A percentile compares a stretch with the other conserved stretches of the same genome.
phyloP scores from a whole-genome alignment of 1,139 yeast species.

The Kodamaea plutei region DNA sequence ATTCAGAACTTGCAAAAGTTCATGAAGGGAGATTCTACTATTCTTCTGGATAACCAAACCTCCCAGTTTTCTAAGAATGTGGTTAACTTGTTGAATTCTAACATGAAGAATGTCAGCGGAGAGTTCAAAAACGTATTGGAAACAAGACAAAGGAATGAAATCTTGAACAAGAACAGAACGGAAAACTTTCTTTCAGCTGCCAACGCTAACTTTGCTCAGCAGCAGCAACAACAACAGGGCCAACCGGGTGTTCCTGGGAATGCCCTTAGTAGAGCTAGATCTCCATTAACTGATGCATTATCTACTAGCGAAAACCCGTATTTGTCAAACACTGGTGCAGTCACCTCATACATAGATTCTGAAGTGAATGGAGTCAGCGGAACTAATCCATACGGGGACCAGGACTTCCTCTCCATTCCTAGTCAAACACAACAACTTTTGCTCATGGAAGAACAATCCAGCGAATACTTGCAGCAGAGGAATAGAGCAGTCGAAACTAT shows the following conservation, averaged over 20 bases:
- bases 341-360: constrained; percentile 7
- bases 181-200: constrained; percentile 71
- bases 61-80: constrained; percentile 80
- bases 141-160: constrained; percentile 78
- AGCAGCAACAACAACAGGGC: constrained; percentile 8
- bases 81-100: constrained; percentile 77
- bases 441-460: constrained; percentile 72
- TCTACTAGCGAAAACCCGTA: constrained; percentile 40
- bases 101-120: constrained; percentile 87
- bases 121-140: constrained; percentile 87
- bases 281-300: constrained; percentile 6
- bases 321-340: constrained; percentile 16
- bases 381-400: constrained; percentile 17
- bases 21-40: constrained; percentile 44
- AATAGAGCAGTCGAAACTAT: constrained; percentile 91
- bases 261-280: constrained; percentile 10
- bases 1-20: constrained; percentile 62
- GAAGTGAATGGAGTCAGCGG: constrained; percentile 3
- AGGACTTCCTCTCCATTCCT: constrained; percentile 55
- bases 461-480: constrained; percentile 76
- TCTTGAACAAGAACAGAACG: constrained; percentile 75
- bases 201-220: constrained; percentile 23
- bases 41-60: constrained; percentile 54
- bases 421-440: constrained; percentile 73
- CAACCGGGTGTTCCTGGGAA: constrained; percentile 15